Conservation (phyloP, 257 asterid species). For the Oldenlandia corymbosa region DNA sequence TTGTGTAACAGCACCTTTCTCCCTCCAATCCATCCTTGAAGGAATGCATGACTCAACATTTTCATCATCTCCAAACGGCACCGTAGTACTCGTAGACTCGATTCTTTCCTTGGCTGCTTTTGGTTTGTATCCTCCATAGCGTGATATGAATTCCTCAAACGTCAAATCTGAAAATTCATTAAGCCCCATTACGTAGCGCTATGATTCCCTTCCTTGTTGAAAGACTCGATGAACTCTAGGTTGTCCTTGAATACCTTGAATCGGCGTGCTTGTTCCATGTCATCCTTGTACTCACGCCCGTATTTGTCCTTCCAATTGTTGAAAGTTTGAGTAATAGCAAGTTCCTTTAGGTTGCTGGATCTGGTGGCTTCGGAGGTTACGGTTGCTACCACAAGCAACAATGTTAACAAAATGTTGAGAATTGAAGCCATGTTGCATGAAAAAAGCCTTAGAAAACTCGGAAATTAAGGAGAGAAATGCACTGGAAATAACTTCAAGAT, state of each 20-base stretch:
- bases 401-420: no score
- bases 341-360: no score
- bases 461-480: no score
- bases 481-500: no score
- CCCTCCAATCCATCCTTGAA: not conserved
- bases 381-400: no score
- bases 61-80: not conserved
- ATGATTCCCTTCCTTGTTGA: conserved; percentile 5
- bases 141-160: conserved; percentile 4
- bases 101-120: no score
- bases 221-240: conserved; percentile 11
- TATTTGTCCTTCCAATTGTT: conserved; percentile 9
- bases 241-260: conserved; percentile 11
- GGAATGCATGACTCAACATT: not conserved
- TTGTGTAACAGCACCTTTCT: conserved; percentile 13
- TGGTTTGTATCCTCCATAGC: conserved; percentile 8
- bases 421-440: no score
- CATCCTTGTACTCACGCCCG: conserved; percentile 1
- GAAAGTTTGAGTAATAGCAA: conserved; percentile 3
- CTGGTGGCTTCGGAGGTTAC: no score
- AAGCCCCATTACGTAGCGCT: not conserved
- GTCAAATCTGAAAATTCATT: conserved; percentile 14
- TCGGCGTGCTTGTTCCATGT: not conserved
- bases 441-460: no score
- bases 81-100: no score